These are phyloP conservation scores for Collybiopsis luxurians DNA, from an alignment of 768 basidiomycete species.

Conservation along the genomic window DNA sequence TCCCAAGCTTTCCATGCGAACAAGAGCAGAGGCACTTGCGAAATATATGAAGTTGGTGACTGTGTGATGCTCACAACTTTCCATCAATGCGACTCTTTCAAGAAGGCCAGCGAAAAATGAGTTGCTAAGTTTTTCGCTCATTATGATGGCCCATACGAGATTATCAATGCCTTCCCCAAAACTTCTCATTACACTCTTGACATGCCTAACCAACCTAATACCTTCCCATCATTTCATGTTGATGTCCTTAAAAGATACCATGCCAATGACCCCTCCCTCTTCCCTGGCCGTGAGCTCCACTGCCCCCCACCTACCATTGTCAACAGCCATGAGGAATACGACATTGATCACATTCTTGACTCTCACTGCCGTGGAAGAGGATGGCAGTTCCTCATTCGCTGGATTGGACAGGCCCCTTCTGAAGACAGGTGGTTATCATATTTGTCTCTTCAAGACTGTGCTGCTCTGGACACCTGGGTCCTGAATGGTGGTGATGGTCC, in stretches of 20 bases:
- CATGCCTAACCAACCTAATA: conserved; percentile 13
- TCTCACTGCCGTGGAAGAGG: conserved; percentile 15
- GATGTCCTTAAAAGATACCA: conserved; percentile 20
- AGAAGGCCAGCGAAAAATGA: conserved; percentile 12
- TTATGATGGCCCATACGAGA: conserved; percentile 19
- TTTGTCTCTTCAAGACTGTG: conserved; percentile 15
- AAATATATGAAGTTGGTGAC: conserved; percentile 19
- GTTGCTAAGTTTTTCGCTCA: conserved; percentile 32
- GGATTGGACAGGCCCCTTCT: conserved; percentile 22
- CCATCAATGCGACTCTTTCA: conserved; percentile 18
- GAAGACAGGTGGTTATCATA: conserved; percentile 24
- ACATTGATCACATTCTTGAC: conserved; percentile 25
- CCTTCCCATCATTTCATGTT: conserved; percentile 27
- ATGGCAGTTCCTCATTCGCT: conserved; percentile 26
- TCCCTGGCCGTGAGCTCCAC: conserved; percentile 22
- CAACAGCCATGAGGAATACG: conserved; percentile 20
- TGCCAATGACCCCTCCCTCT: conserved; percentile 26
- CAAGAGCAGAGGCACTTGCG: not conserved
- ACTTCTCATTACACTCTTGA: conserved; percentile 17
- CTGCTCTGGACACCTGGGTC: conserved; percentile 16
- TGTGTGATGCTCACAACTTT: conserved; percentile 25
- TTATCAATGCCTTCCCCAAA: conserved; percentile 13
- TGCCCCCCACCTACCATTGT: conserved; percentile 19
- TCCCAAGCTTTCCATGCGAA: not conserved
- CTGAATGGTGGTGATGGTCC: not conserved